A percentile compares a stretch with the other conserved stretches of the same genome.
Conservation (phyloP, 768 basidiomycete genomes). For the Dendrothele bispora region DNA sequence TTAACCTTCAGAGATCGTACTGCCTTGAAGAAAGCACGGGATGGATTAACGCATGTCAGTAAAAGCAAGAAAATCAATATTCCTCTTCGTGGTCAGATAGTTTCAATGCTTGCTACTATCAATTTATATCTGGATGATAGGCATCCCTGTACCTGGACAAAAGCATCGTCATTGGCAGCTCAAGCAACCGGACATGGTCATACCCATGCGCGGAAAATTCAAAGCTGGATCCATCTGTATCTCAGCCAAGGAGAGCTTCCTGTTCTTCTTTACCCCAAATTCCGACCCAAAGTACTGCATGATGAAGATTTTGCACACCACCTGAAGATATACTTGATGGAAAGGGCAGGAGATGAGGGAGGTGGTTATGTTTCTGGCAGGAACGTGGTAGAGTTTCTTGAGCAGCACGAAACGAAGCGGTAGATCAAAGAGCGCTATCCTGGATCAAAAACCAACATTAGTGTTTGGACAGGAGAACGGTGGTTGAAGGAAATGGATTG, state of each 20-base stretch:
- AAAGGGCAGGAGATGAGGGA: conserved; percentile 19
- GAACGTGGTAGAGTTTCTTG: conserved; percentile 31
- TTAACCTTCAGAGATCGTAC: no score
- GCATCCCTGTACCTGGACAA: conserved; percentile 28
- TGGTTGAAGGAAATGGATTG: conserved; percentile 35
- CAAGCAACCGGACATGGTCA: conserved; percentile 24
- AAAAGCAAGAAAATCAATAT: no score
- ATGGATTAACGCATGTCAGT: no score
- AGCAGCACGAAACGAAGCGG: conserved; percentile 19
- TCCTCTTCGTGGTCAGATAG: no score
- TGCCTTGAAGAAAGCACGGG: no score
- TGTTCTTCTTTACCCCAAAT: conserved; percentile 20
- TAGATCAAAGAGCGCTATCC: conserved; percentile 7
- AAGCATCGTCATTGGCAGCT: conserved; percentile 30
- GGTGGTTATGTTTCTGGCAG: conserved; percentile 27
- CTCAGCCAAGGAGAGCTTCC: conserved; percentile 20
- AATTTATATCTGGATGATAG: conserved; percentile 33
- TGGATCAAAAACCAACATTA: conserved; percentile 15
- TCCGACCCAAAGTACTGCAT: conserved; percentile 22
- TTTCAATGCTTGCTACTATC: conserved; percentile 31
- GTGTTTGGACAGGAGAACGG: conserved; percentile 21
- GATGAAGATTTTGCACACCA: conserved; percentile 30
- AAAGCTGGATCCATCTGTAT: conserved; percentile 29
- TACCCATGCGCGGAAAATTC: conserved; percentile 27
- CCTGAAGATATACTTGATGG: conserved; percentile 27